A percentile compares a stretch with the other conserved stretches of the same genome.
Conservation (phyloP, 129 eudicot genomes). For the Artemisia argyi region DNA sequence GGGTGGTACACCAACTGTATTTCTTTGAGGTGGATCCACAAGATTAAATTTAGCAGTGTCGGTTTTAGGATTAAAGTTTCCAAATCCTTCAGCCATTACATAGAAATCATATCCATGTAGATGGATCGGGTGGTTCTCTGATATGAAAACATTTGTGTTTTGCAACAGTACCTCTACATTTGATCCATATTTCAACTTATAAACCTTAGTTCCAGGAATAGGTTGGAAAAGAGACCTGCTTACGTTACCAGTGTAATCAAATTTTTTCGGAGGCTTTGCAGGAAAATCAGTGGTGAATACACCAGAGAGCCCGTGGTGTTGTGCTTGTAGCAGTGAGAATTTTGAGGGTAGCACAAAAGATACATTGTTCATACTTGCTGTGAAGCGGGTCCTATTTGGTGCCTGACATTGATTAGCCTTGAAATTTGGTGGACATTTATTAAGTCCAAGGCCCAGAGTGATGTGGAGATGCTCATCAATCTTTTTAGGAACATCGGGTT, state of each 20-base stretch:
- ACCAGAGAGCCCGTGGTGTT: slow-evolving; percentile 62
- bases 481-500: slow-evolving; percentile 53
- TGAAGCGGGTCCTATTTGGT: slow-evolving; percentile 85
- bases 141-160: slow-evolving; percentile 77
- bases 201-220: slow-evolving; percentile 52
- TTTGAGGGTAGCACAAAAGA: slow-evolving; percentile 78
- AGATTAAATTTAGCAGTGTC: slow-evolving; percentile 79
- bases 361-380: slow-evolving; percentile 93
- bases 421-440: slow-evolving; percentile 58
- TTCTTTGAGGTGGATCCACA: slow-evolving; percentile 84
- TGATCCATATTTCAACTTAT: slow-evolving; percentile 68
- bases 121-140: slow-evolving; percentile 94
- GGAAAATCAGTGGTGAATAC: slow-evolving; percentile 87
- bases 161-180: slow-evolving; percentile 76
- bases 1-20: slow-evolving; percentile 79
- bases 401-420: slow-evolving; percentile 64
- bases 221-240: slow-evolving; percentile 88
- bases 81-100: slow-evolving; percentile 78
- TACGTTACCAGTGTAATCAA: slow-evolving; percentile 87
- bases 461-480: slow-evolving; percentile 70
- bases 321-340: slow-evolving; percentile 79
- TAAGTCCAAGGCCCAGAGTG: slow-evolving; percentile 76
- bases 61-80: slow-evolving; percentile 73
- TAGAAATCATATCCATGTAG: slow-evolving; percentile 94
- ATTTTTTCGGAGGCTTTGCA: slow-evolving; percentile 56